Conservation (phyloP, 2,329 filamentous ascomycete genomes). For the Aspergillus pseudonomiae region DNA sequence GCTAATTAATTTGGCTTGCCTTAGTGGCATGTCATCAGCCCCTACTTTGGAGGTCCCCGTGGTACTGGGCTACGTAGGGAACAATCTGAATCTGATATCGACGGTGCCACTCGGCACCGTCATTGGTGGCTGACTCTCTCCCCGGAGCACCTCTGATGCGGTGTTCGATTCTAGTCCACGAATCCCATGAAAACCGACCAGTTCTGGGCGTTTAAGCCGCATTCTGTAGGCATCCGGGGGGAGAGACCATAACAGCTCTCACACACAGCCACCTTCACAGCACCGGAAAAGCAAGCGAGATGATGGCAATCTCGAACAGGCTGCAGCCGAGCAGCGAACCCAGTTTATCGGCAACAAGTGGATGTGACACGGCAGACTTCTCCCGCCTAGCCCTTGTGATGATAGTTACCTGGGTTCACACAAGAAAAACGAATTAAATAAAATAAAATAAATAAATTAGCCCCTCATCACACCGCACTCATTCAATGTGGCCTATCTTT, state of each 20-base stretch:
- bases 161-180: constrained; percentile 4
- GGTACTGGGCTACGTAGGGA: not conserved
- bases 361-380: constrained; percentile 17
- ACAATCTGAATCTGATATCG: constrained; percentile 16
- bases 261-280: constrained; percentile 5
- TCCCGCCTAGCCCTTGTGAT: constrained; percentile 6
- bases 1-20: constrained; percentile 25
- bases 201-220: constrained; percentile 15
- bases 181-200: not conserved
- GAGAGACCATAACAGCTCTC: not conserved
- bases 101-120: not conserved
- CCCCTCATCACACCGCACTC: not conserved
- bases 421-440: not conserved
- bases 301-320: not conserved
- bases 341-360: constrained; percentile 11
- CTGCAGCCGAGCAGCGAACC: constrained; percentile 10
- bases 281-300: not conserved
- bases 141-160: constrained; percentile 13
- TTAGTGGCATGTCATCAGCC: constrained; percentile 27
- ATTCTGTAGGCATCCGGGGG: not conserved
- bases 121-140: constrained; percentile 2
- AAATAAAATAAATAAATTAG: too few relatives aligned
- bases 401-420: not conserved
- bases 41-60: constrained; percentile 18
- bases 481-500: not conserved